phyloP scores from a whole-genome alignment of 768 basidiomycete species.

The Lactarius vividus region DNA sequence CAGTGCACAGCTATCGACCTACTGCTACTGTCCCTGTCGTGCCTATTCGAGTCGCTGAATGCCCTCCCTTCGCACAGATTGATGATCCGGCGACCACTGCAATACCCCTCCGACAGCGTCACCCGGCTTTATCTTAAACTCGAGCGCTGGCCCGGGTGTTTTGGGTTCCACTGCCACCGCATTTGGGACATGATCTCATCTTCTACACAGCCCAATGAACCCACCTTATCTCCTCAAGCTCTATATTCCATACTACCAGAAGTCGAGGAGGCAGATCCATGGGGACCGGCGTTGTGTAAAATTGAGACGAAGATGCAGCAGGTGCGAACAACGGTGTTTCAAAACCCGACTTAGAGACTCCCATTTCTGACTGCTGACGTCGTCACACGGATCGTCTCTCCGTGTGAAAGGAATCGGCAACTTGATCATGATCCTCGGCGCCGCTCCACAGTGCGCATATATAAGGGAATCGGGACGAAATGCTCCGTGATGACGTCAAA shows the following conservation, averaged over 20 bases:
- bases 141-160: background rate
- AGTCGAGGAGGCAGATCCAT: background rate
- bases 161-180: background rate
- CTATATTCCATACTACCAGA: background rate
- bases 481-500: conserved; percentile 1
- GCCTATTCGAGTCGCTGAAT: background rate
- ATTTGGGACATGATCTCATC: background rate
- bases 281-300: background rate
- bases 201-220: background rate
- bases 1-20: background rate
- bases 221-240: background rate
- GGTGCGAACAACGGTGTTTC: no score
- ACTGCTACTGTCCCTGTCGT: background rate
- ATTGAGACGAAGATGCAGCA: background rate
- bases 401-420: background rate
- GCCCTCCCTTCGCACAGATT: background rate
- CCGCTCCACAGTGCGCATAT: background rate
- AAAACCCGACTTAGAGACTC: background rate
- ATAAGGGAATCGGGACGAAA: background rate
- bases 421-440: background rate
- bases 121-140: background rate
- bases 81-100: background rate
- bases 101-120: background rate
- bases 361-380: no score
- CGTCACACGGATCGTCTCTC: background rate